These are phyloP conservation scores for Gossypioides kirkii DNA, from an alignment of 345 rosid genomes.

Conservation along the genomic window DNA sequence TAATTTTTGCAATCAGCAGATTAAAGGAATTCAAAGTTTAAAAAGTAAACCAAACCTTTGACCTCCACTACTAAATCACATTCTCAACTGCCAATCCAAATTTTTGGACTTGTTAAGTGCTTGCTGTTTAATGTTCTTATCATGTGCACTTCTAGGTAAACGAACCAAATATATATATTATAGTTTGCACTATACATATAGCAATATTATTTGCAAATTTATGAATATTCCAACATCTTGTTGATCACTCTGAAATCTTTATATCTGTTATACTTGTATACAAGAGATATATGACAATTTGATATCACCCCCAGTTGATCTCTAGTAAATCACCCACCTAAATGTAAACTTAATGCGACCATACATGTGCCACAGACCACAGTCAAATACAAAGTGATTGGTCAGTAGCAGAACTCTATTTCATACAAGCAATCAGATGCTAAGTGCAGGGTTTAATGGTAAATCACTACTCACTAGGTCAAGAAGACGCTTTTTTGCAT, in stretches of 20 bases:
- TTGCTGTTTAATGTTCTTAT: neutral
- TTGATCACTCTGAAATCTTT: neutral
- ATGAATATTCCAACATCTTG: neutral
- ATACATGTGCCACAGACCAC: neutral
- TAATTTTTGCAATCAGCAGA: neutral
- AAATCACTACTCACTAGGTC: slow-evolving; percentile 55
- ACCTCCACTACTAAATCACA: neutral
- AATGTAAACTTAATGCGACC: neutral
- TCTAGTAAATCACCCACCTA: neutral
- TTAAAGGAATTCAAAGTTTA: neutral
- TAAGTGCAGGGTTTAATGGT: neutral
- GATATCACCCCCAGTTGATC: neutral
- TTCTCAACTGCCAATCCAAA: neutral
- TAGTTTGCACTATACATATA: neutral
- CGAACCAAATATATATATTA: neutral
- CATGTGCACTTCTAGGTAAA: neutral
- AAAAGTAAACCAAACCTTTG: neutral
- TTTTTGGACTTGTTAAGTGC: neutral
- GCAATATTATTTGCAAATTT: neutral
- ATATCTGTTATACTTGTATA: neutral
- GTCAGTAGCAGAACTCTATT: neutral
- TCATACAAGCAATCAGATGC: neutral
- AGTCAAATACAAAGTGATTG: neutral
- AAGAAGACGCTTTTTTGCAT: slow-evolving; percentile 65
- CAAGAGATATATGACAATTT: neutral